Evolutionary conservation across 805 yeast genomes (phyloP).

Genomic region (Candida stauntonica): DNA sequence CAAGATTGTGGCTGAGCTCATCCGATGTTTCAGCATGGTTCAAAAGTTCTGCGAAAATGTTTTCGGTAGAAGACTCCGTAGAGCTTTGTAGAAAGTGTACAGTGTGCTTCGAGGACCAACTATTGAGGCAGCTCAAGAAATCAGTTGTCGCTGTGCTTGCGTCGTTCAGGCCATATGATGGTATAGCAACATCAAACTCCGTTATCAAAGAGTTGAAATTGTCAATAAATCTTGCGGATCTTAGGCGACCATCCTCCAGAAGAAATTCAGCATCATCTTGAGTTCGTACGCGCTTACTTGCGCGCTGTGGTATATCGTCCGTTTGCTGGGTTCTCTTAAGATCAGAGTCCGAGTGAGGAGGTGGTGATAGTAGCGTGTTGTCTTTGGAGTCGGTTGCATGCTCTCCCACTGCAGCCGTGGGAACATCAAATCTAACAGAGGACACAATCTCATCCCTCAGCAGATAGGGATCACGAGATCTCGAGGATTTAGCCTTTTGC

Average conservation of each 20-base stretch:
- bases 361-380: too few species aligned
- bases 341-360: background rate
- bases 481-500: slow-evolving; percentile 23
- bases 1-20: too few species aligned
- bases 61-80: slow-evolving; percentile 5
- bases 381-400: too few species aligned
- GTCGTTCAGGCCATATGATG: slow-evolving; percentile 7
- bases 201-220: slow-evolving; percentile 6
- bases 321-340: slow-evolving; percentile 16
- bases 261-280: slow-evolving; percentile 25
- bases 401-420: too few species aligned
- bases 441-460: slow-evolving; percentile 48
- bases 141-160: slow-evolving; percentile 6
- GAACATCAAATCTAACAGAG: slow-evolving; percentile 28
- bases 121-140: slow-evolving; percentile 13
- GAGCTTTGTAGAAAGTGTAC: slow-evolving; percentile 22
- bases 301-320: slow-evolving; percentile 30
- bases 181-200: slow-evolving; percentile 1
- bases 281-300: slow-evolving; percentile 36
- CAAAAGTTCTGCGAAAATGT: slow-evolving; percentile 29
- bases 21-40: too few species aligned
- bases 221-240: slow-evolving; percentile 9
- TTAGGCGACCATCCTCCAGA: background rate
- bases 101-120: slow-evolving; percentile 27
- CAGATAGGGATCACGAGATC: slow-evolving; percentile 47